A percentile compares a stretch with the other conserved stretches of the same genome.
Evolutionary conservation across 176 grass and related monocot species (phyloP).

Genomic region (Musa beccarii): DNA sequence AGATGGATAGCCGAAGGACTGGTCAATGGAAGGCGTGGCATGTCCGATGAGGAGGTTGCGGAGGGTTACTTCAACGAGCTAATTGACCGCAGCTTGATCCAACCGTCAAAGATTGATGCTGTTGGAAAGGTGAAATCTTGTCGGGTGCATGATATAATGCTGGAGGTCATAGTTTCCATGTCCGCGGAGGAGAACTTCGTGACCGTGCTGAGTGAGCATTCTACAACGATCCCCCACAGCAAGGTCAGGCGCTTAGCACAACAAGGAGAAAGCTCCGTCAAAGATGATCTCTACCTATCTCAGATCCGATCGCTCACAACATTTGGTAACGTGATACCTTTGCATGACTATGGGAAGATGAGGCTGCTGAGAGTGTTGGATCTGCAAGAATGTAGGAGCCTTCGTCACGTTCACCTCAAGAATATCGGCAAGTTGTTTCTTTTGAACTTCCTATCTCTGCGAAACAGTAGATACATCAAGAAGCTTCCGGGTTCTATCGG

Average conservation of each 20-base stretch:
- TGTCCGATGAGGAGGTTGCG: constrained; percentile 22
- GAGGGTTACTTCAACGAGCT: constrained; percentile 29
- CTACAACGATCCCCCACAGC: constrained; percentile 3
- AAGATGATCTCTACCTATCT: constrained; percentile 1
- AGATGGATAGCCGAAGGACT: constrained; percentile 44
- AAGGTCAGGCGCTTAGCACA: constrained; percentile 41
- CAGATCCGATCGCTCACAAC: constrained; percentile 28
- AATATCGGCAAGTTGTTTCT: constrained; percentile 22
- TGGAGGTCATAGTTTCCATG: constrained; percentile 23
- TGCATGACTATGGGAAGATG: constrained; percentile 11
- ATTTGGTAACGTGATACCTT: constrained; percentile 9
- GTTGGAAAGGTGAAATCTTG: constrained; percentile 17
- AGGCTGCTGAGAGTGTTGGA: constrained; percentile 30
- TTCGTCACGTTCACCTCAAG: constrained; percentile 22
- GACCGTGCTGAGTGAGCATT: neutral
- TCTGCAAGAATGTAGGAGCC: constrained; percentile 11
- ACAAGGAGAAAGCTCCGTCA: constrained; percentile 4
- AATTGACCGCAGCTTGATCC: constrained; percentile 39
- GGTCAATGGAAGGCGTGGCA: constrained; percentile 21
- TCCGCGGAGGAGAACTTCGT: constrained; percentile 37
- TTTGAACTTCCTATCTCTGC: constrained; percentile 23
- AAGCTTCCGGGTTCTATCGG: constrained; percentile 26
- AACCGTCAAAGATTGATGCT: neutral
- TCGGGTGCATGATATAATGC: constrained; percentile 27
- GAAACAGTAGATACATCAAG: neutral